Base-by-base conservation (phyloP, 495 filamentous ascomycete species). In the Oidiodendron maius region DNA sequence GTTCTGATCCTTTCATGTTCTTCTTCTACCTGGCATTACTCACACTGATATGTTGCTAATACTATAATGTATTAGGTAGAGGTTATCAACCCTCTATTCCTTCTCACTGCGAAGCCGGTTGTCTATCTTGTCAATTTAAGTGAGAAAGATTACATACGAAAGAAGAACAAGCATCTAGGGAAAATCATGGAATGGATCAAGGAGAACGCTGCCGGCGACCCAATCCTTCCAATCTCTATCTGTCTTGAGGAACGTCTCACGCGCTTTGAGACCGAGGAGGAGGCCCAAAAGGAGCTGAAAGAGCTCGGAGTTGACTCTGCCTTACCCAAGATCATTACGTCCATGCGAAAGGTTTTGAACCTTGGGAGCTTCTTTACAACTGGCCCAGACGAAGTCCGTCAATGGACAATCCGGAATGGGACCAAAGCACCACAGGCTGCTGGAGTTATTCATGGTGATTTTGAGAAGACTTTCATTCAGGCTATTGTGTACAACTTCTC, bases 391-490 rank as follows among this genome's bases (percentile, higher is more conserved):
- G 94, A 99, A 72, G 94, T 99, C 45, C 80, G 94, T 51, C 94
- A 99, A 67, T 99, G 94, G 94, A 97, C 91, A 25, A 91, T 99
- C 63, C 80, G 94, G 35, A 91, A 91, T 63, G 90, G 89, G 48
- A 94, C 87, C 57, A 99, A 99, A 74, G 94, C 94, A 26, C 94
- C 94, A 15, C 87, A 91, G 62, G 93, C 94, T 37, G 93, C 94
- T 13, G 94, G 94, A 72, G 94, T 97, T 48, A 99, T 99, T 57
- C 94, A 99, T 71, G 87, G 84, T 47, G 94, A 99, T 63, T 97
- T 99, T 53, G 94, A 99, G 69, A 99, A 99, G 81, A 99, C 94
- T 0, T 99, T 99, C 71, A 99, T 99, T 58, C 94, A 99, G 71
- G 87, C 76, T 24, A 75, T 99, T 51, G 86, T 95, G 38, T 96